A percentile compares a stretch with the other conserved stretches of the same genome.
Conservation (phyloP, 345 rosid genomes). For the Linum tenue region DNA sequence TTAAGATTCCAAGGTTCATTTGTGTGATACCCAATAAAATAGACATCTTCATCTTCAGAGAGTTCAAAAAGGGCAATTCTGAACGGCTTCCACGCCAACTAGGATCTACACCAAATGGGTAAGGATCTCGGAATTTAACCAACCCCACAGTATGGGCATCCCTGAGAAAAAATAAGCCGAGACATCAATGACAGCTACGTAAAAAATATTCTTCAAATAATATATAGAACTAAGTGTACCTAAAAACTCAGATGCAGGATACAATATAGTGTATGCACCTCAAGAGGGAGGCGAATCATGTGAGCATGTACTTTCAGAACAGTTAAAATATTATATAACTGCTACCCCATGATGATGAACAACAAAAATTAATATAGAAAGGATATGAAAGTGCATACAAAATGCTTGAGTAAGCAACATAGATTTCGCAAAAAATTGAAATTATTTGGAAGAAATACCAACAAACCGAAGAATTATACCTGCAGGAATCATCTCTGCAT, state of each 20-base stretch:
- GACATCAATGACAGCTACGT: not conserved
- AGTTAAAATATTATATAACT: not conserved
- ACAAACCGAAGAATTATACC: conserved; percentile 30
- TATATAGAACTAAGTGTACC: too few relatives aligned
- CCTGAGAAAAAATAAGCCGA: conserved; percentile 35
- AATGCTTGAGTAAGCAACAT: not conserved
- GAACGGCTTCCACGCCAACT: conserved; percentile 99
- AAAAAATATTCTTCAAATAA: conserved; percentile 1
- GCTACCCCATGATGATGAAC: not conserved
- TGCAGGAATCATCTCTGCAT: conserved; percentile 76
- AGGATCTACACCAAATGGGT: conserved; percentile 98
- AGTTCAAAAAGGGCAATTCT: conserved; percentile 86
- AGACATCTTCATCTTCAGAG: conserved; percentile 98
- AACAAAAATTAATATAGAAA: not conserved
- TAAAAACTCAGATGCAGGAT: not conserved
- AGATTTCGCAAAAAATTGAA: not conserved
- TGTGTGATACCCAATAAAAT: conserved; percentile 84
- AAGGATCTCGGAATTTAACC: conserved; percentile 67
- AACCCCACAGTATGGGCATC: conserved; percentile 70
- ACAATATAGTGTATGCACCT: not conserved
- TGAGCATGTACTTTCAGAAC: not conserved
- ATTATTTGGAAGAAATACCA: not conserved
- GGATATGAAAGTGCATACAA: not conserved
- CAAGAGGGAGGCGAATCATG: not conserved
- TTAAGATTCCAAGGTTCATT: conserved; percentile 79